Evolutionary conservation across 2,329 filamentous ascomycete genomes (phyloP).

Genomic region (Cladophialophora chaetospira): DNA sequence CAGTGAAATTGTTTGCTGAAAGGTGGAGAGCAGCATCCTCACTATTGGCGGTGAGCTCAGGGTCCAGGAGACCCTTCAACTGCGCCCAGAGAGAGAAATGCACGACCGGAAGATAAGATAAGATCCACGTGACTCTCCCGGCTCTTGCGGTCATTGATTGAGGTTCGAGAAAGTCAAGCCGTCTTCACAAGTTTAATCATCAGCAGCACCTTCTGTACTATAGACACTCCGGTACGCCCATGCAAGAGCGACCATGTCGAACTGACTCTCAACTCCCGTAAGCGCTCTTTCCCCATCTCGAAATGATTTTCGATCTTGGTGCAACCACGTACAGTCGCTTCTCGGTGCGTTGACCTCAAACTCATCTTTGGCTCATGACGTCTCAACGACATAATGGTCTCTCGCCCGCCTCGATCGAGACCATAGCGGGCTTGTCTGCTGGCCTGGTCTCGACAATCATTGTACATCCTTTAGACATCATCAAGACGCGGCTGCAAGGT

Average conservation of each 20-base stretch:
- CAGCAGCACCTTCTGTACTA: neutral
- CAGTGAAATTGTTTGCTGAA: conserved; percentile 10
- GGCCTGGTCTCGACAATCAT: conserved; percentile 82
- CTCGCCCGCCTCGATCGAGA: conserved; percentile 80
- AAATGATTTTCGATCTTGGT: conserved; percentile 31
- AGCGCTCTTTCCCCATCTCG: neutral
- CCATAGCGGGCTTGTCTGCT: conserved; percentile 84
- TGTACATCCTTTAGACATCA: conserved; percentile 89
- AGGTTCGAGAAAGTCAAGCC: neutral
- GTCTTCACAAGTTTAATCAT: neutral
- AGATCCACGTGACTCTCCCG: neutral
- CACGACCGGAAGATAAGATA: neutral
- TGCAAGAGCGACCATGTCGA: neutral
- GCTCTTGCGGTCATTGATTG: neutral
- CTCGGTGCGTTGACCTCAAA: conserved; percentile 16
- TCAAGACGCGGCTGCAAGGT: conserved; percentile 96
- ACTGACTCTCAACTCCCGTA: neutral
- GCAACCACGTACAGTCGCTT: conserved; percentile 27
- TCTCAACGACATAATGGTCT: conserved; percentile 55
- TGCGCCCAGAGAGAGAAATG: too few relatives aligned
- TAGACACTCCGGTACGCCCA: neutral
- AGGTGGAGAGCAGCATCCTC: conserved; percentile 9
- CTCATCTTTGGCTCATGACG: conserved; percentile 37
- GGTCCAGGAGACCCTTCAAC: neutral
- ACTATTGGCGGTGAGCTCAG: neutral